Percentiles rank a stretch among this genome's conserved stretches.
phyloP scores from a whole-genome alignment of 2,329 filamentous ascomycete species.

The Alternaria sp. region DNA sequence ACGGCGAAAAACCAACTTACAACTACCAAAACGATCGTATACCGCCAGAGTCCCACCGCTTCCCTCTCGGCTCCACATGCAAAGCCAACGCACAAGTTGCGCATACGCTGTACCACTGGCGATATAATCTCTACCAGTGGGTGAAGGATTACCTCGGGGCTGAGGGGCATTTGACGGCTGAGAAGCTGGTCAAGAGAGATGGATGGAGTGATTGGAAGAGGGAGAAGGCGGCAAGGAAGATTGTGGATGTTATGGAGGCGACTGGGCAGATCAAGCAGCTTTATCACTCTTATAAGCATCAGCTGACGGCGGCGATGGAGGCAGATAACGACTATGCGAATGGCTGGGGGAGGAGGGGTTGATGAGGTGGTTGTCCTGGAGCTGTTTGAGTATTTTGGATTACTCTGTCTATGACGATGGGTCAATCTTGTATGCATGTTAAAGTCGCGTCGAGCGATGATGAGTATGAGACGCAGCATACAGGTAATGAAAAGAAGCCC shows the following conservation, averaged over 20 bases:
- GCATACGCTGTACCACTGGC: constrained; percentile 79
- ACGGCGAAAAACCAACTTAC: constrained; percentile 38
- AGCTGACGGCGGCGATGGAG: constrained; percentile 55
- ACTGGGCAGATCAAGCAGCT: constrained; percentile 67
- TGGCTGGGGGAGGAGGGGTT: constrained; percentile 12
- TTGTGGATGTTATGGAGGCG: constrained; percentile 71
- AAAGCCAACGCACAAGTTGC: constrained; percentile 72
- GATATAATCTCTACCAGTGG: constrained; percentile 75
- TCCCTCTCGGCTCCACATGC: constrained; percentile 56
- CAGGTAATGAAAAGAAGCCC: background rate
- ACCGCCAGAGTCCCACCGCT: constrained; percentile 39
- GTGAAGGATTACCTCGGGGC: constrained; percentile 68
- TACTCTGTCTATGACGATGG: background rate
- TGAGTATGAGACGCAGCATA: background rate
- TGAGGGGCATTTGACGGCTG: constrained; percentile 65
- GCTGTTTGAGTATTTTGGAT: background rate
- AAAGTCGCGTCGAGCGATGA: background rate
- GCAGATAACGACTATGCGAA: constrained; percentile 31
- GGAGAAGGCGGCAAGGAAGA: constrained; percentile 67
- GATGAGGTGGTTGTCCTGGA: background rate
- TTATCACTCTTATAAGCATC: constrained; percentile 71
- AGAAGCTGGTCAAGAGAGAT: constrained; percentile 68
- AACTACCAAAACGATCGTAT: constrained; percentile 41
- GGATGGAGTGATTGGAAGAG: constrained; percentile 67
- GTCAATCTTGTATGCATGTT: background rate